These are phyloP conservation scores for Nemania diffusa DNA, from an alignment of 2,329 filamentous ascomycete species.

Conservation along the genomic window DNA sequence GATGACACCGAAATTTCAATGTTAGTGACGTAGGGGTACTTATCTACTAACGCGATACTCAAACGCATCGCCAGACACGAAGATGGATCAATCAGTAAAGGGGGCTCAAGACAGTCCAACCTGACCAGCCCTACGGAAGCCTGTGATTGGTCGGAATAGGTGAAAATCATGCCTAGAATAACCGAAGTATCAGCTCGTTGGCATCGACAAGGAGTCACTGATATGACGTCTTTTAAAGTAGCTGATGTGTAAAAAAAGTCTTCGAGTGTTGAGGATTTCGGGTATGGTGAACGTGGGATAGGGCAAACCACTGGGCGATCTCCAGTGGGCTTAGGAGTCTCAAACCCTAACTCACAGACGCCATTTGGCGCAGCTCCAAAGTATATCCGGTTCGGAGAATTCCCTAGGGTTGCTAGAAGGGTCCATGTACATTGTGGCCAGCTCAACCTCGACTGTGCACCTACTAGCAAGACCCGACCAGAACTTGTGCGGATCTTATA, in stretches of 20 bases:
- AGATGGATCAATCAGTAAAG: too few relatives aligned
- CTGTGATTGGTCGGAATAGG: background rate
- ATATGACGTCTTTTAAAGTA: background rate
- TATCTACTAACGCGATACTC: constrained; percentile 10
- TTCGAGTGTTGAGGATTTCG: background rate
- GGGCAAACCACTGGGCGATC: background rate
- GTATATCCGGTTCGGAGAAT: background rate
- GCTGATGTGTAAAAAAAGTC: constrained; percentile 4
- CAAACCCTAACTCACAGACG: constrained; percentile 8
- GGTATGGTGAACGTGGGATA: background rate
- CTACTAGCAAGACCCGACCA: background rate
- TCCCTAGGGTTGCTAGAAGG: background rate
- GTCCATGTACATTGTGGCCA: background rate
- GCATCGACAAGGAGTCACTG: background rate
- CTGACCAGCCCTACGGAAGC: constrained; percentile 4
- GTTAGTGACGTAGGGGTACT: background rate
- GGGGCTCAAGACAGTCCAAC: background rate
- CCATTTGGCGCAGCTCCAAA: background rate
- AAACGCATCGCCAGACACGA: background rate
- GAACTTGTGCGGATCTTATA: background rate
- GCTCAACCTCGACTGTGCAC: background rate
- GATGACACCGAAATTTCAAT: constrained; percentile 2
- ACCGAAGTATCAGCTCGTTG: background rate
- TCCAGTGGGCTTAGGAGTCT: background rate
- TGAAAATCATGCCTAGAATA: constrained; percentile 6